Conservation (phyloP, 768 basidiomycete genomes). For the Suillus alpinus region DNA sequence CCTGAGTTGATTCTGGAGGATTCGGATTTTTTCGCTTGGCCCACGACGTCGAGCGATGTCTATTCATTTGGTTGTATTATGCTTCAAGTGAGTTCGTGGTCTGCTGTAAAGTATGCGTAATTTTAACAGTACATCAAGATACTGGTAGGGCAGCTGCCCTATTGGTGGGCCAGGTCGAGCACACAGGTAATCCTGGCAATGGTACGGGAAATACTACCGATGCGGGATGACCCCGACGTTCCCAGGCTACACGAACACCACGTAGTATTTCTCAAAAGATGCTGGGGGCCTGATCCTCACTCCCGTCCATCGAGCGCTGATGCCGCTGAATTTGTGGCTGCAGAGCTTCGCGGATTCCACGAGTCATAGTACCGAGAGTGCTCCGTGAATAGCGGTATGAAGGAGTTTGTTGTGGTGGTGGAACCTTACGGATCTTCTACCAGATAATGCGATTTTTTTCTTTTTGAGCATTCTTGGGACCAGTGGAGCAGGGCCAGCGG, state of each 20-base stretch:
- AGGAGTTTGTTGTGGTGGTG: neutral
- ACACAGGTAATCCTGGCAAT: neutral
- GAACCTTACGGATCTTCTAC: too few species aligned
- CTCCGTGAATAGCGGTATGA: neutral
- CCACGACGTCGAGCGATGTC: neutral
- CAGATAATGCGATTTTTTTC: too few species aligned
- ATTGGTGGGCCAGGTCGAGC: neutral
- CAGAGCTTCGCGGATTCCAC: neutral
- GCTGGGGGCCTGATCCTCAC: neutral
- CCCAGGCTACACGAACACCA: neutral
- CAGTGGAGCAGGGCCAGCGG: too few species aligned
- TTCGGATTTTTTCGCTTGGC: neutral
- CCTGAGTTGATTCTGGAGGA: conserved; percentile 1
- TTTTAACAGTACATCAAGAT: neutral
- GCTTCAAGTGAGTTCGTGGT: conserved; percentile 3
- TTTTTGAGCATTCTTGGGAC: neutral
- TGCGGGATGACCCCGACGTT: neutral
- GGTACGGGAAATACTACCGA: neutral
- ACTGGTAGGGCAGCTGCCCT: conserved; percentile 5
- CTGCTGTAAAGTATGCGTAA: neutral
- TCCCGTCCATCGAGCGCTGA: conserved; percentile 5
- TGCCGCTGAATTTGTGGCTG: conserved; percentile 1
- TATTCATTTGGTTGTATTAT: conserved; percentile 7
- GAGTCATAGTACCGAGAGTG: neutral
- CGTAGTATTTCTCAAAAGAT: conserved; percentile 4